Evolutionary conservation across 768 basidiomycete species (phyloP), one percentile per base, ranked within the genome.

Genomic region (Polyporus arcularius): DNA sequence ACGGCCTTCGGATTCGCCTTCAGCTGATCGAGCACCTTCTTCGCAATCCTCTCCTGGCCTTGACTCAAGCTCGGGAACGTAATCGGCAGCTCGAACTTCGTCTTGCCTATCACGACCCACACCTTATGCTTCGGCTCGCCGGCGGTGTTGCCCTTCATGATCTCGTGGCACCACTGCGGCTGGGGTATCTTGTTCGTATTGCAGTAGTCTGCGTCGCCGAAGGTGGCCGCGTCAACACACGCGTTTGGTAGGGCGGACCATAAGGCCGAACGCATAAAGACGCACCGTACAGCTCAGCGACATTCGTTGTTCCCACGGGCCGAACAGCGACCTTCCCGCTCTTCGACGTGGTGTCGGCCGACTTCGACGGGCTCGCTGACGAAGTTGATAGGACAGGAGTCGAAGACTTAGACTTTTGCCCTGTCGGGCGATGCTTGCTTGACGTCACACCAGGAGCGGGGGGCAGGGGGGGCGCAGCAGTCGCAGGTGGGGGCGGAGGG

Each of bases 71-170:
- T 78, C 32, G 58, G 56, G 59, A 80, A 82, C 21, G 68, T 73
- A 48, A 71, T 72, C 14, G 73, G 79, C n/a, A 82, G 71, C 65
- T 81, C 80, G 48, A 78, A 74, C 26, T 76, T 74, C 47, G 79
- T 78, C 38, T 71, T 72, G 16, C 77, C 79, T 43, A 81, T 75
- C 58, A 79, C 71, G n/a, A 81, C 76, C 81, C 81, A 82, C 4
- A 80, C 79, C 38, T 74, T 77, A 55, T 74, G 77, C 55, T 68
- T 73, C 30, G 65, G 68, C 41, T 62, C 60, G 47, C 69, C 72
- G 39, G 21, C 46, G 46, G 10, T 21, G 46, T 67, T 67, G 31
- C 38, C 49, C 42, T 70, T 53, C 15, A 71, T 62, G 31, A 58
- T 55, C 62, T 73, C 69, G 50, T 76, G 64, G 47, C 73, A 69